Evolutionary conservation across 345 rosid genomes (phyloP).

Genomic region (Aegle marmelos): DNA sequence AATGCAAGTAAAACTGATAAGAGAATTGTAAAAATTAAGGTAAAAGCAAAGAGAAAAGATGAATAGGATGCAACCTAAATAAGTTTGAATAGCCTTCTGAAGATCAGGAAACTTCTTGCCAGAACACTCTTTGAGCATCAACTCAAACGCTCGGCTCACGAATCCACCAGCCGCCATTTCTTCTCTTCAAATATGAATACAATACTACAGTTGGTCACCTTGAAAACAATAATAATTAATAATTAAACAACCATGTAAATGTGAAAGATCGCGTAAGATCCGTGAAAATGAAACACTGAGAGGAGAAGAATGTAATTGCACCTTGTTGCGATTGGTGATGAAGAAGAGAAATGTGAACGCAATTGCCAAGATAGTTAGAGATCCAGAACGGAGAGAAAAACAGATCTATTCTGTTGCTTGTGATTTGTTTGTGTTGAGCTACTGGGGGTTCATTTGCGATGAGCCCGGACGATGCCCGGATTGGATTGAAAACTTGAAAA

Average conservation of each 20-base stretch:
- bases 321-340: not conserved
- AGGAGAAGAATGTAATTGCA: not conserved
- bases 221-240: not conserved
- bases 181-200: conserved; percentile 1
- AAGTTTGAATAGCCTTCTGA: conserved; percentile 74
- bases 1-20: not conserved
- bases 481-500: not conserved
- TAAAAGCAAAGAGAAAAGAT: not conserved
- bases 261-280: not conserved
- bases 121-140: conserved; percentile 91
- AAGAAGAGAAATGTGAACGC: not conserved
- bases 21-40: not conserved
- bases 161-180: conserved; percentile 91
- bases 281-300: not conserved
- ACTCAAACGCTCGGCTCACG: conserved; percentile 86
- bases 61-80: conserved; percentile 53
- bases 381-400: not conserved
- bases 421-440: not conserved
- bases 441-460: not conserved
- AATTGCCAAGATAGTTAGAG: not conserved
- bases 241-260: not conserved
- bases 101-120: conserved; percentile 85
- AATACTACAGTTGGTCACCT: not conserved
- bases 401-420: not conserved
- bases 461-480: not conserved